Evolutionary conservation across 768 basidiomycete species (phyloP).

Genomic region (Mycena kentingensis): DNA sequence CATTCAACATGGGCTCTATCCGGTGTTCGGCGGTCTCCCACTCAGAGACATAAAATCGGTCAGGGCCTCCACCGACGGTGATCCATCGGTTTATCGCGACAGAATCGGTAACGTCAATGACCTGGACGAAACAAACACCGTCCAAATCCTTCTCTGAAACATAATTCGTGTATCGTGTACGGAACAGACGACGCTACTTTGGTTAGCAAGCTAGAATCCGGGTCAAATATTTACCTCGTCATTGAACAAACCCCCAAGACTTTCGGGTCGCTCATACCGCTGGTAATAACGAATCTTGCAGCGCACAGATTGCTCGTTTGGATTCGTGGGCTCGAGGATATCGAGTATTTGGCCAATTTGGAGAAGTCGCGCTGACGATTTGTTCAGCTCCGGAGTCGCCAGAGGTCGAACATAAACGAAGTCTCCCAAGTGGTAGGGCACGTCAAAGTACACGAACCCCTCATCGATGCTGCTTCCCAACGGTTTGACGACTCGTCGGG

Average conservation of each 20-base stretch:
- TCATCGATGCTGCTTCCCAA: neutral
- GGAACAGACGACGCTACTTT: constrained; percentile 11
- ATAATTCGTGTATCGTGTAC: neutral
- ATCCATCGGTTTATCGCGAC: constrained; percentile 8
- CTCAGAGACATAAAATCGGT: constrained; percentile 7
- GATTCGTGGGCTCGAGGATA: no score
- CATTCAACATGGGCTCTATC: neutral
- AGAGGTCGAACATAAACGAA: constrained; percentile 12
- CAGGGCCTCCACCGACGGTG: neutral
- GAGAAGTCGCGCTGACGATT: neutral
- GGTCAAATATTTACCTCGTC: constrained; percentile 1
- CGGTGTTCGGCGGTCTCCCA: neutral
- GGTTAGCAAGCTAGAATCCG: neutral
- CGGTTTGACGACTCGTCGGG: neutral
- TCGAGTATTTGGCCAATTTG: neutral
- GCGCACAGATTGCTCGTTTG: neutral
- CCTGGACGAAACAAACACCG: constrained; percentile 6
- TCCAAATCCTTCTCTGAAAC: constrained; percentile 1
- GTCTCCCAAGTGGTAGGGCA: constrained; percentile 3
- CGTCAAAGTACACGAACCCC: constrained; percentile 3
- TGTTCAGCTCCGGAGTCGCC: neutral
- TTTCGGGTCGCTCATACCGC: neutral
- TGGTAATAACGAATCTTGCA: constrained; percentile 7
- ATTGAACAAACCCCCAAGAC: neutral
- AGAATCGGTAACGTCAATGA: neutral